A percentile compares a stretch with the other conserved stretches of the same genome.
Conservation (phyloP, 169 alveolate genomes). For the Babesia gibsoni region DNA sequence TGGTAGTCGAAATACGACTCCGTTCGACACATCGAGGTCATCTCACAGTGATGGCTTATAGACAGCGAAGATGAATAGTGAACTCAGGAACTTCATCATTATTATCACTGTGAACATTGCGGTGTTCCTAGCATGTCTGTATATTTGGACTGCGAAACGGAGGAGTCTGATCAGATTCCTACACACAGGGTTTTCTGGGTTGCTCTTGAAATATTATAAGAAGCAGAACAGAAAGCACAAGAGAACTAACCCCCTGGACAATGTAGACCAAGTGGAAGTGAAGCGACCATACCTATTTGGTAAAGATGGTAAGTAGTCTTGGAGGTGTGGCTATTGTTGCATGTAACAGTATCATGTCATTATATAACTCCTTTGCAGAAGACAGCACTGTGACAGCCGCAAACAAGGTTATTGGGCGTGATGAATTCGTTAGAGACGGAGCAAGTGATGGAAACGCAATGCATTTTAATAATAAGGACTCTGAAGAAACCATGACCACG, state of each 20-base stretch:
- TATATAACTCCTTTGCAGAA: too few relatives aligned
- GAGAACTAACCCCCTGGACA: background rate
- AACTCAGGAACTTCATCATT: slow-evolving; percentile 18
- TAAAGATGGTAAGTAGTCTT: background rate
- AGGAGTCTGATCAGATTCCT: background rate
- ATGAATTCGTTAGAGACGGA: too few relatives aligned
- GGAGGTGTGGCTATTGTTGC: background rate
- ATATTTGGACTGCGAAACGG: slow-evolving; percentile 6
- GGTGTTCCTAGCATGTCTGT: slow-evolving; percentile 22
- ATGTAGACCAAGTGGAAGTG: background rate
- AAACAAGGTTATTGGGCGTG: too few relatives aligned
- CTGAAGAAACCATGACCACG: too few relatives aligned
- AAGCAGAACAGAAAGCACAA: background rate
- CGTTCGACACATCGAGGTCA: too few relatives aligned
- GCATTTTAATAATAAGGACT: too few relatives aligned
- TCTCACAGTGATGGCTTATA: too few relatives aligned
- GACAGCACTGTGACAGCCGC: too few relatives aligned
- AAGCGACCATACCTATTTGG: background rate
- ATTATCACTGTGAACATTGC: slow-evolving; percentile 11
- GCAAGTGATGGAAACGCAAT: too few relatives aligned
- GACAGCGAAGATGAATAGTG: slow-evolving; percentile 37
- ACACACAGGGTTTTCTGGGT: slow-evolving; percentile 11
- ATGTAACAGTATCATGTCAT: too few relatives aligned
- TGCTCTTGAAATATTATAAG: background rate
- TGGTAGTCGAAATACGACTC: too few relatives aligned